Conservation (phyloP, 2,329 filamentous ascomycete genomes). For the Plectosphaerella sp. region DNA sequence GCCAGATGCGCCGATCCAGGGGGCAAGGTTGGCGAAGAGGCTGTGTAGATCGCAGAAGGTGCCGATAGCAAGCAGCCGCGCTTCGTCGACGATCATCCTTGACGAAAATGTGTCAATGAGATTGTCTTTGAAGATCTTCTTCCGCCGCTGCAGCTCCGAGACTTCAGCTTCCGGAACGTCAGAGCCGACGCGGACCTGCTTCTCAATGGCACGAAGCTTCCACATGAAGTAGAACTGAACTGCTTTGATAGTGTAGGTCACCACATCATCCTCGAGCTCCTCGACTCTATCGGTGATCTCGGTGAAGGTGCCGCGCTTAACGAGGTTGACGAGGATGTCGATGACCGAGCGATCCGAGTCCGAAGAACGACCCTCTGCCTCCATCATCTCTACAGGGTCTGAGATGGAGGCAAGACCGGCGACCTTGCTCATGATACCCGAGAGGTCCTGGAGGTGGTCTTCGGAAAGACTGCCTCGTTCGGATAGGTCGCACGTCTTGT, state of each 20-base stretch:
- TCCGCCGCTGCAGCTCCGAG: slow-evolving; percentile 52
- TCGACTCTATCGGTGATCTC: slow-evolving; percentile 68
- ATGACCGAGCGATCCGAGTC: slow-evolving; percentile 52
- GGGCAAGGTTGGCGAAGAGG: slow-evolving; percentile 69
- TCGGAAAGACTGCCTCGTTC: slow-evolving; percentile 64
- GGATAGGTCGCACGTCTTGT: slow-evolving; percentile 67
- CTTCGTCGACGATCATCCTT: slow-evolving; percentile 66
- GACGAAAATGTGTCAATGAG: slow-evolving; percentile 66
- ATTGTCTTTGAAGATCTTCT: slow-evolving; percentile 54
- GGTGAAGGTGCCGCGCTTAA: slow-evolving; percentile 68
- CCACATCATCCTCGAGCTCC: slow-evolving; percentile 73
- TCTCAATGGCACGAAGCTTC: slow-evolving; percentile 65
- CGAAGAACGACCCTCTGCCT: slow-evolving; percentile 48
- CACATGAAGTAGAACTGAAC: slow-evolving; percentile 93
- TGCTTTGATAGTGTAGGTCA: slow-evolving; percentile 70
- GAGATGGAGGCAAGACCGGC: slow-evolving; percentile 76
- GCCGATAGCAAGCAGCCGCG: slow-evolving; percentile 71
- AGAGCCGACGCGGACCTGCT: slow-evolving; percentile 49
- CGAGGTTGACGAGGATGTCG: slow-evolving; percentile 66
- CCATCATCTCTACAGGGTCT: slow-evolving; percentile 72
- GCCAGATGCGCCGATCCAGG: slow-evolving; percentile 38
- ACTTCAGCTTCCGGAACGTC: slow-evolving; percentile 54
- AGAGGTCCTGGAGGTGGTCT: slow-evolving; percentile 63
- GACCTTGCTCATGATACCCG: slow-evolving; percentile 72
- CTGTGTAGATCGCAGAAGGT: slow-evolving; percentile 78